phyloP scores from a whole-genome alignment of 768 basidiomycete species.

The Boletus pseudo-olivaceus region DNA sequence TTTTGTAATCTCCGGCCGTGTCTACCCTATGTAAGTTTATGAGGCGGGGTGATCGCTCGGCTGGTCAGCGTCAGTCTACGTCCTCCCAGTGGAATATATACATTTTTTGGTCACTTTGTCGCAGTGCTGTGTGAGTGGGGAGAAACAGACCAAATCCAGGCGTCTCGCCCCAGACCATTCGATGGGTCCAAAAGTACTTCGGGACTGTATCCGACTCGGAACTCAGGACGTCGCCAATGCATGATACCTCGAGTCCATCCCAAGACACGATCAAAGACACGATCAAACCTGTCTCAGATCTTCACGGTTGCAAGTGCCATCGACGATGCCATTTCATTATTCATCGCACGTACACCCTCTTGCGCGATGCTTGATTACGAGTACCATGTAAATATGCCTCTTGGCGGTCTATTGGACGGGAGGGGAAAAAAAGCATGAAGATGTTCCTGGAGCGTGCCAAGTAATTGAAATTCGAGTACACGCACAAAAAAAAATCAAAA shows the following conservation, averaged over 20 bases:
- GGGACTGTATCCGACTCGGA: too few relatives aligned
- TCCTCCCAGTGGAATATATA: constrained; percentile 1
- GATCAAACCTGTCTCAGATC: background rate
- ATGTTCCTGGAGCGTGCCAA: background rate
- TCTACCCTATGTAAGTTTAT: constrained; percentile 6
- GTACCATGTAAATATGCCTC: background rate
- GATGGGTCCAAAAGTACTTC: too few relatives aligned
- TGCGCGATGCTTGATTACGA: background rate
- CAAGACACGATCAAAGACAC: background rate
- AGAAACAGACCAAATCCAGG: too few relatives aligned
- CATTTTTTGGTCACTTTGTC: background rate
- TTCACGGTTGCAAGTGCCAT: too few relatives aligned
- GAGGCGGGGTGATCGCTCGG: background rate
- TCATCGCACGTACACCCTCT: background rate
- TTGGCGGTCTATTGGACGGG: constrained; percentile 2
- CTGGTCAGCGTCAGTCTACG: constrained; percentile 5
- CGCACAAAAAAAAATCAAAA: background rate
- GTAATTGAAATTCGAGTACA: background rate
- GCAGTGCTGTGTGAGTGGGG: too few relatives aligned
- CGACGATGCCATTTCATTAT: constrained; percentile 3
- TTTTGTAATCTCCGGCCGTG: constrained; percentile 1
- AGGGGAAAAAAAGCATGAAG: constrained; percentile 1
- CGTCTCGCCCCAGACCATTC: too few relatives aligned
- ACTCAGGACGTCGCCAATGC: too few relatives aligned
- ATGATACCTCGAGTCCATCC: background rate